Percentiles rank a stretch among this genome's conserved stretches.
Evolutionary conservation across 2,329 filamentous ascomycete species (phyloP).

Genomic region (Coniochaeta sp.): DNA sequence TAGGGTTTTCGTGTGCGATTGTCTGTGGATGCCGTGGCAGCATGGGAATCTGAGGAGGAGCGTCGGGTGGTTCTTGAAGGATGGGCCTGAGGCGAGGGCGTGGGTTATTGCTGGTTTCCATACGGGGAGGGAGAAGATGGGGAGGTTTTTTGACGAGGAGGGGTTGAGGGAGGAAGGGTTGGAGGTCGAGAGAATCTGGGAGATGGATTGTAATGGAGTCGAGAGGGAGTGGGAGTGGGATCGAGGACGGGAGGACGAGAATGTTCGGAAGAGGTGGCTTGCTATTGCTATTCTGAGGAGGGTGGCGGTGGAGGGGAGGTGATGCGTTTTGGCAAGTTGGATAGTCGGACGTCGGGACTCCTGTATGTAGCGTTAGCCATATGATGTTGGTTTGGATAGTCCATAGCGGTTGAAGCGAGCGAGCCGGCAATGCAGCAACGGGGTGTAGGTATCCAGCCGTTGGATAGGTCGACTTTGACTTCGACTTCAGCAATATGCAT

Average conservation of each 20-base stretch:
- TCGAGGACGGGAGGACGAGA: constrained; percentile 53
- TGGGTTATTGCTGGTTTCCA: constrained; percentile 68
- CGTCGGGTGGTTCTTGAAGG: constrained; percentile 53
- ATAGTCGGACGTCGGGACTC: too few relatives aligned
- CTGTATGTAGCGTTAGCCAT: too few relatives aligned
- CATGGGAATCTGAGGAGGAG: constrained; percentile 59
- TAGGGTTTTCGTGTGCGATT: constrained; percentile 62
- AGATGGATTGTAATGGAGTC: constrained; percentile 59
- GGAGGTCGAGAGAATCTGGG: constrained; percentile 58
- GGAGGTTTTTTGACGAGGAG: constrained; percentile 51
- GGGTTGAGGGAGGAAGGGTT: constrained; percentile 43
- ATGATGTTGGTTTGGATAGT: too few relatives aligned
- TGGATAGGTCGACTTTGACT: too few relatives aligned
- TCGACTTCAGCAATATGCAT: too few relatives aligned
- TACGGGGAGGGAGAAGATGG: constrained; percentile 59
- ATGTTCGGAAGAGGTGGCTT: constrained; percentile 64
- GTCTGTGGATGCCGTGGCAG: constrained; percentile 69
- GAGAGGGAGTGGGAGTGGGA: constrained; percentile 56
- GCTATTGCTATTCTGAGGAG: constrained; percentile 48
- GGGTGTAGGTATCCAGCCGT: too few relatives aligned
- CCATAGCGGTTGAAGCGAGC: too few relatives aligned
- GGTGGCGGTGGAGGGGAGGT: constrained; percentile 4
- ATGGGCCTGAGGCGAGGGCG: constrained; percentile 38
- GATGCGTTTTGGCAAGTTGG: too few relatives aligned
- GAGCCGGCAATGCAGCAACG: too few relatives aligned